phyloP scores from a whole-genome alignment of 805 yeast genomes.

The Kockiozyma suomiensis region DNA sequence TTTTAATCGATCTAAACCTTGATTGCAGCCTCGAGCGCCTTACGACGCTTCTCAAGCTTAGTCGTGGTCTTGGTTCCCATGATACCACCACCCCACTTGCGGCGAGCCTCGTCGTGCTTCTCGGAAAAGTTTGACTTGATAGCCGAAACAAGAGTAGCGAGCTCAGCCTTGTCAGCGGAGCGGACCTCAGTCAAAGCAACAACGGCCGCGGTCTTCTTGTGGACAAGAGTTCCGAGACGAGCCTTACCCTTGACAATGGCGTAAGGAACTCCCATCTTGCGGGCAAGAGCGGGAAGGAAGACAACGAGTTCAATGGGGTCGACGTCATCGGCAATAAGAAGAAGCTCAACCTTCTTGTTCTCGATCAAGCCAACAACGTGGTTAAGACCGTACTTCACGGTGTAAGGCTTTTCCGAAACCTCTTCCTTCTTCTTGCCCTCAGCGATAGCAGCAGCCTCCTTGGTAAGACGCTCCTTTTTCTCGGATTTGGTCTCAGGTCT shows the following conservation, averaged over 20 bases:
- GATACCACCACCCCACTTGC: slow-evolving; percentile 99
- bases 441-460: slow-evolving; percentile 98
- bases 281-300: slow-evolving; percentile 97
- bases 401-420: slow-evolving; percentile 95
- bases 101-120: slow-evolving; percentile 93
- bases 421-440: slow-evolving; percentile 97
- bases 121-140: slow-evolving; percentile 90
- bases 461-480: slow-evolving; percentile 98
- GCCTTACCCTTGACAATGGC: slow-evolving; percentile 99
- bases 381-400: slow-evolving; percentile 97
- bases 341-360: slow-evolving; percentile 98
- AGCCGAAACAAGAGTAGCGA: slow-evolving; percentile 90
- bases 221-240: slow-evolving; percentile 95
- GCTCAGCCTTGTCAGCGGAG: slow-evolving; percentile 92
- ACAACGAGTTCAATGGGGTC: slow-evolving; percentile 98
- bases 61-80: slow-evolving; percentile 93
- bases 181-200: slow-evolving; percentile 96
- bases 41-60: slow-evolving; percentile 76
- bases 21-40: slow-evolving; percentile 49
- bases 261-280: slow-evolving; percentile 99
- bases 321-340: slow-evolving; percentile 96
- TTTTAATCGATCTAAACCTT: slow-evolving; percentile 20
- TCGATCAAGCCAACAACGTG: slow-evolving; percentile 96
- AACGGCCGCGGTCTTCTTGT: slow-evolving; percentile 96
- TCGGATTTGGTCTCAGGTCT: slow-evolving; percentile 97